Base-by-base conservation (phyloP, 768 basidiomycete species). In the Lyophyllum semitale region DNA sequence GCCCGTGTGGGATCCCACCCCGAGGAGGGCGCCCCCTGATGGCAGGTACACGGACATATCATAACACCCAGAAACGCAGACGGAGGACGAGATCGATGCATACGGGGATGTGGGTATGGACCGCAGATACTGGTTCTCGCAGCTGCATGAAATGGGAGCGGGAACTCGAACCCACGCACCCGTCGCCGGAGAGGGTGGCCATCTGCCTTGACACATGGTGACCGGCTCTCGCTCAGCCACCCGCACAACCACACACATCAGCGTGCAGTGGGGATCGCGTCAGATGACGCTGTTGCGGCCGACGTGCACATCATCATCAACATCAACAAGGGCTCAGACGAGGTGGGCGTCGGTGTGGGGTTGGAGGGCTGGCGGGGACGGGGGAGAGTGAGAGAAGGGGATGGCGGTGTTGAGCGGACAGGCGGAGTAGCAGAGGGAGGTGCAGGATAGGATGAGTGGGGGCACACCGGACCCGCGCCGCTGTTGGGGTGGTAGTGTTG, bases 81-180 rank as follows among this genome's bases (percentile, higher is more conserved):
- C 89, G 0, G 91, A 95, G 66, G 88, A 89, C 47, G 89, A 89
- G 43, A 85, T 80, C 27, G 87, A 88, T 47, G 84, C 77, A n/a
- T 88, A 84, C 58, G 72, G 76, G 32, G 76, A 79, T 47, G 77
- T 80, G 68, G 75, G 73, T 46, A 66, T 66, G 55, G 63, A 62
- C 23, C 68, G 68, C n/a, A n/a, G n/a, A n/a, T 30, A 60, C 51
- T 27, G 66, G 65, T 26, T 58, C 63, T 51, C 11, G 38, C 13
- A 40, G 38, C 17, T 3, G 44, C 41, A 42, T 7, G 41, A 8
- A 23, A 22, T 9, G 41, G 41, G 9, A 42, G 41, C 13, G 38
- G 18, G 3, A 7, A 35, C 4, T 13, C 8, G 4, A 8, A 35
- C 33, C 5, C 29, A 5, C 20, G n/a, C 54, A 62, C 23, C 65